A percentile compares a stretch with the other conserved stretches of the same genome.
These are phyloP conservation scores for Blastomyces emzantsi DNA, from an alignment of 2,329 filamentous ascomycete genomes.

Conservation along the genomic window DNA sequence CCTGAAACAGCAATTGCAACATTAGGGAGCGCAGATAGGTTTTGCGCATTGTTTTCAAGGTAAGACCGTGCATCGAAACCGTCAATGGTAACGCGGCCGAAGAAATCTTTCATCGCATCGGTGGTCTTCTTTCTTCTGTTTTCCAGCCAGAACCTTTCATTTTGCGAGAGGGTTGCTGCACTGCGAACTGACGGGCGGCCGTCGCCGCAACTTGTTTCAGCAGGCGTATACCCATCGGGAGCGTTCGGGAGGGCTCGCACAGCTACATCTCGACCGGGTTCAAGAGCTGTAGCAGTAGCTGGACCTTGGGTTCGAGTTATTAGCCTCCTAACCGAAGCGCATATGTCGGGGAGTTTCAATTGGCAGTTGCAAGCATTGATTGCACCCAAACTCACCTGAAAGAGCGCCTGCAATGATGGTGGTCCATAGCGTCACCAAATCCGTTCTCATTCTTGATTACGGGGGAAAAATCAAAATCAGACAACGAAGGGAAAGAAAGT, in stretches of 20 bases:
- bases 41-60: slow-evolving; percentile 51
- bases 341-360: neutral
- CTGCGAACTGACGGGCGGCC: slow-evolving; percentile 59
- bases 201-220: slow-evolving; percentile 57
- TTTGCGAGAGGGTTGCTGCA: slow-evolving; percentile 53
- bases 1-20: slow-evolving; percentile 72
- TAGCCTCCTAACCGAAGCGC: neutral
- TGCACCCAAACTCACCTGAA: neutral
- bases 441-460: slow-evolving; percentile 9
- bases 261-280: neutral
- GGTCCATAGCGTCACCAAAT: slow-evolving; percentile 1
- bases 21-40: slow-evolving; percentile 52
- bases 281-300: neutral
- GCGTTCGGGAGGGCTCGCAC: slow-evolving; percentile 44
- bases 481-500: neutral
- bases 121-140: slow-evolving; percentile 64
- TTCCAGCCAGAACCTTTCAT: slow-evolving; percentile 66
- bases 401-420: neutral
- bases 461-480: neutral
- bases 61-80: slow-evolving; percentile 68
- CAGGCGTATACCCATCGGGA: slow-evolving; percentile 63
- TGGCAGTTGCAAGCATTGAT: too few species aligned
- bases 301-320: neutral
- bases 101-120: slow-evolving; percentile 62
- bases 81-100: slow-evolving; percentile 63